A percentile compares a stretch with the other conserved stretches of the same genome.
Conservation (phyloP, 2,329 filamentous ascomycete genomes). For the Aureobasidium lini region DNA sequence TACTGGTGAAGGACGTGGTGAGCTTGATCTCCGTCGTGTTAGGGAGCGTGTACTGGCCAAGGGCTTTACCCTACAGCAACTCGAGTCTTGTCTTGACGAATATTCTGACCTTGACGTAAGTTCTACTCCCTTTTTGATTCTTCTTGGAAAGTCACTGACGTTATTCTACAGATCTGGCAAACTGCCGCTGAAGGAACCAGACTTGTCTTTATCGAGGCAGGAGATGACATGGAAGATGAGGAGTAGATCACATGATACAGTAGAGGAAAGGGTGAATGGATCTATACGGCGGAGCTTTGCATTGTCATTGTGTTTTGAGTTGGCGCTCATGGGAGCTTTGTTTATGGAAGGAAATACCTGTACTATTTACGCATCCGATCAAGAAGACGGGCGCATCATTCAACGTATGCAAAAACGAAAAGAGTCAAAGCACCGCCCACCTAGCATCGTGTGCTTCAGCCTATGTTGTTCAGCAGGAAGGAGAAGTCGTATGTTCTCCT, state of each 20-base stretch:
- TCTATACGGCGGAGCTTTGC: too few species aligned
- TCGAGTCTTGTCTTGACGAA: slow-evolving; percentile 77
- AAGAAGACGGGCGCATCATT: too few species aligned
- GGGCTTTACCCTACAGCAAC: slow-evolving; percentile 93
- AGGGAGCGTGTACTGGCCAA: slow-evolving; percentile 89
- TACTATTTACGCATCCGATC: too few species aligned
- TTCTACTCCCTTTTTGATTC: slow-evolving; percentile 24
- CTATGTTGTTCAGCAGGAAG: too few species aligned
- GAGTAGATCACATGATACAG: slow-evolving; percentile 14
- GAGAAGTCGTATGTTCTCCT: too few species aligned
- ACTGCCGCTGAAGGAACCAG: slow-evolving; percentile 47
- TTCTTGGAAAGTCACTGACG: slow-evolving; percentile 25
- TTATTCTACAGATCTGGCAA: slow-evolving; percentile 43
- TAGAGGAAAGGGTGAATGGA: too few species aligned
- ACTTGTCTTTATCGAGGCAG: slow-evolving; percentile 48
- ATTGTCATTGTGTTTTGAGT: neutral
- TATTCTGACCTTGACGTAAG: slow-evolving; percentile 85
- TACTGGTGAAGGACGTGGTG: slow-evolving; percentile 67
- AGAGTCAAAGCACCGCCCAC: too few species aligned
- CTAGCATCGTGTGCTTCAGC: too few species aligned
- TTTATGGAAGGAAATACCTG: too few species aligned
- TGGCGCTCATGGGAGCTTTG: neutral
- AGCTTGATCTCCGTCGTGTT: slow-evolving; percentile 81
- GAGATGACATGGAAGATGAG: slow-evolving; percentile 33
- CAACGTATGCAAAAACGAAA: too few species aligned